A percentile compares a stretch with the other conserved stretches of the same genome.
These are phyloP conservation scores for Ottelia alismoides DNA, from an alignment of 106 monocot genomes.

Conservation along the genomic window DNA sequence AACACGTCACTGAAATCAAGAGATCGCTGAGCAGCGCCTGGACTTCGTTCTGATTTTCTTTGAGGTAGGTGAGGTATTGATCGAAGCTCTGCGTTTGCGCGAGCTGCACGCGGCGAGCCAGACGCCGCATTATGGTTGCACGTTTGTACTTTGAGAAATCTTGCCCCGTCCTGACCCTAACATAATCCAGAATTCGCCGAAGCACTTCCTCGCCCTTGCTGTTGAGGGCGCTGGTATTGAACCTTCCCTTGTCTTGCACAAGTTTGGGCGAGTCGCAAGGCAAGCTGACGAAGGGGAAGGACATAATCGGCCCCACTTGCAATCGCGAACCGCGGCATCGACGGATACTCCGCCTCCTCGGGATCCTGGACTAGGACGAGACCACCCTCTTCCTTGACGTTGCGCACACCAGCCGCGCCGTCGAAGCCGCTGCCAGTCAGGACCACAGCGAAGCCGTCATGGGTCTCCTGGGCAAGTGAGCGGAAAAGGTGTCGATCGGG, in stretches of 20 bases:
- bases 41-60: neutral
- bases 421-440: too few species aligned
- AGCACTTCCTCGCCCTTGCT: too few species aligned
- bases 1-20: neutral
- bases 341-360: neutral
- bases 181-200: too few species aligned
- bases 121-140: too few species aligned
- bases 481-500: neutral
- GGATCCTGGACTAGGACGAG: neutral
- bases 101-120: too few species aligned
- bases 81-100: neutral
- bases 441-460: neutral
- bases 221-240: too few species aligned
- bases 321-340: neutral
- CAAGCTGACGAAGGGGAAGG: neutral
- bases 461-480: neutral
- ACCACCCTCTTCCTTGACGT: neutral
- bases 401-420: neutral
- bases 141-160: too few species aligned
- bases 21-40: neutral
- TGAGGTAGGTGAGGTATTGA: neutral
- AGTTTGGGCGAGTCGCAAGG: too few species aligned
- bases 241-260: too few species aligned
- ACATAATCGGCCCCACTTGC: neutral
- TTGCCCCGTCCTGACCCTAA: too few species aligned